These are phyloP conservation scores for Macrophomina pseudophaseolina DNA, from an alignment of 2,329 filamentous ascomycete genomes.

Conservation along the genomic window DNA sequence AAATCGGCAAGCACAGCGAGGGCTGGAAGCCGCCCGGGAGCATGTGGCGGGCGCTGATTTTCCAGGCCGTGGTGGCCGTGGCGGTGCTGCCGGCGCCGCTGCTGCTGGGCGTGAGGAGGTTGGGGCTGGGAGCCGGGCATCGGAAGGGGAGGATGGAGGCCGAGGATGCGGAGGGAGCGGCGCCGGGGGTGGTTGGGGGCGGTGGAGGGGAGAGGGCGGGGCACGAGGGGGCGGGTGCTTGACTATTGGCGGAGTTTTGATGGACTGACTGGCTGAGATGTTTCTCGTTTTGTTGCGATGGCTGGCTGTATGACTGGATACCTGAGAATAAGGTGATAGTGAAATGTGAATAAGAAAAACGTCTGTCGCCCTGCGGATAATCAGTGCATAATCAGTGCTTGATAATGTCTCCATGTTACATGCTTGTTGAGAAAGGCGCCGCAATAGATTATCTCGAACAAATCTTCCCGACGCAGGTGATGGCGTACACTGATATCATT, in stretches of 20 bases:
- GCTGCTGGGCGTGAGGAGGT: conserved; percentile 64
- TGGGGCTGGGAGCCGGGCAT: conserved; percentile 57
- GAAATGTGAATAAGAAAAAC: no score
- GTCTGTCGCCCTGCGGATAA: no score
- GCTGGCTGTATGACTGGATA: no score
- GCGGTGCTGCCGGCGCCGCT: conserved; percentile 70
- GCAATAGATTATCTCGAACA: no score
- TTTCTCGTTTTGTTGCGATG: no score
- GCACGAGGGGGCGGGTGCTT: no score
- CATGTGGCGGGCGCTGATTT: conserved; percentile 77
- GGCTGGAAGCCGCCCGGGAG: conserved; percentile 63
- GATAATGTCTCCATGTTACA: no score
- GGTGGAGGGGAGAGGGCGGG: background rate
- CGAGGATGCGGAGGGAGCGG: conserved; percentile 35
- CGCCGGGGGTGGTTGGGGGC: background rate
- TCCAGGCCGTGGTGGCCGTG: conserved; percentile 74
- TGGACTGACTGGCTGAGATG: background rate
- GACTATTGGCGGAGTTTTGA: background rate
- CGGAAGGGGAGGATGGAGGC: conserved; percentile 37
- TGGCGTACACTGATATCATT: no score
- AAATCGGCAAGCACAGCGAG: conserved; percentile 32
- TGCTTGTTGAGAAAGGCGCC: no score
- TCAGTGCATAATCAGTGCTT: no score
- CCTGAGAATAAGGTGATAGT: no score
- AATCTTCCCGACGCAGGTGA: no score